Percentiles rank a stretch among this genome's conserved stretches.
These are phyloP conservation scores for Agaricus sinodeliciosus DNA, from an alignment of 768 basidiomycete species.

Conservation along the genomic window DNA sequence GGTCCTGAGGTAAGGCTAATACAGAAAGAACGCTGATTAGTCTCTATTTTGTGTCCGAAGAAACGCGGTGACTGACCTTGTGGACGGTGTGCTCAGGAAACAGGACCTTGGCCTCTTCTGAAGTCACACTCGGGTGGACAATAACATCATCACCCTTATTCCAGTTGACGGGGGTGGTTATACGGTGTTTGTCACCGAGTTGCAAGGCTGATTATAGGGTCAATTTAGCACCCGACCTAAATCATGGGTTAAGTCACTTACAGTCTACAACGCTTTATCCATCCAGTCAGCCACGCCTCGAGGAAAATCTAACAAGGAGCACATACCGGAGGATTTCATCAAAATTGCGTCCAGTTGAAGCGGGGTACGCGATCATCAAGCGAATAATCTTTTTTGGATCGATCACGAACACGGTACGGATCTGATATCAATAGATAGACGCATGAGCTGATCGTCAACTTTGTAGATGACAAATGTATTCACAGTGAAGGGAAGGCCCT, in stretches of 20 bases:
- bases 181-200: slow-evolving; percentile 76
- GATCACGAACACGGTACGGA: slow-evolving; percentile 95
- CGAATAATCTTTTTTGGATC: slow-evolving; percentile 97
- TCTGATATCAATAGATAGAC: slow-evolving; percentile 40
- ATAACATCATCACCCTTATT: slow-evolving; percentile 90
- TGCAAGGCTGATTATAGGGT: slow-evolving; percentile 59
- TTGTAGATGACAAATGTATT: slow-evolving; percentile 13
- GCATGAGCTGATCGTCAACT: slow-evolving; percentile 6
- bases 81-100: slow-evolving; percentile 82
- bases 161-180: slow-evolving; percentile 96
- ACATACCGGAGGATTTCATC: slow-evolving; percentile 48
- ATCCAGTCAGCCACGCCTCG: neutral
- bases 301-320: neutral
- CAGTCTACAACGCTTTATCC: slow-evolving; percentile 66
- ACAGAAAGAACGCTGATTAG: slow-evolving; percentile 7
- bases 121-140: slow-evolving; percentile 75
- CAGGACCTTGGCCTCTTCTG: slow-evolving; percentile 85
- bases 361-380: slow-evolving; percentile 86
- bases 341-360: slow-evolving; percentile 94
- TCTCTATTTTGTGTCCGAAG: neutral
- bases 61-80: slow-evolving; percentile 43
- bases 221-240: slow-evolving; percentile 3
- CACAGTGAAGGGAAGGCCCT: slow-evolving; percentile 92
- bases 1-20: slow-evolving; percentile 83
- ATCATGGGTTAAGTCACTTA: slow-evolving; percentile 17